phyloP scores from a whole-genome alignment of 805 yeast genomes.

The Millerozyma acaciae region DNA sequence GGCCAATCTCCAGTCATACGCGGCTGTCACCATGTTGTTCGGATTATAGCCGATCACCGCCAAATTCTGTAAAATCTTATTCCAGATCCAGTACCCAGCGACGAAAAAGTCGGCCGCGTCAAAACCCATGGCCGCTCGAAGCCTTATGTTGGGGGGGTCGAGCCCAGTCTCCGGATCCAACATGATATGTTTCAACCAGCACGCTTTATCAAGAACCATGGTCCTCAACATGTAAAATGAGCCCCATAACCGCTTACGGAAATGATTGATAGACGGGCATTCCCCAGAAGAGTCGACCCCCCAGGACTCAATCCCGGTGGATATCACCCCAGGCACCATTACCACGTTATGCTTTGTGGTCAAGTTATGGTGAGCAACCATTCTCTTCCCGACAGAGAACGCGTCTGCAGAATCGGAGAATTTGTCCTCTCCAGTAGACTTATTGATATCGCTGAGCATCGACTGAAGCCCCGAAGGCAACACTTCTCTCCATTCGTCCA shows the following conservation, averaged over 20 bases:
- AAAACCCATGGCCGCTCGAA: slow-evolving; percentile 93
- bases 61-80: slow-evolving; percentile 86
- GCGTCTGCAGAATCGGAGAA: slow-evolving; percentile 65
- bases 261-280: slow-evolving; percentile 81
- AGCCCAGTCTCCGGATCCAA: slow-evolving; percentile 88
- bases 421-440: slow-evolving; percentile 24
- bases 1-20: slow-evolving; percentile 95
- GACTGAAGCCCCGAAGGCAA: slow-evolving; percentile 65
- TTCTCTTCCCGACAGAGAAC: slow-evolving; percentile 77
- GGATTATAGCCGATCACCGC: slow-evolving; percentile 95
- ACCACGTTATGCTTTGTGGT: slow-evolving; percentile 72
- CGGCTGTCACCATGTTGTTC: slow-evolving; percentile 82
- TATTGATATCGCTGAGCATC: slow-evolving; percentile 54
- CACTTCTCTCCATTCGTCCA: slow-evolving; percentile 70
- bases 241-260: slow-evolving; percentile 94
- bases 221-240: slow-evolving; percentile 91
- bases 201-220: slow-evolving; percentile 85
- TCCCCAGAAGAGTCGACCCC: slow-evolving; percentile 68
- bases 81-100: slow-evolving; percentile 99
- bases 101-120: slow-evolving; percentile 96
- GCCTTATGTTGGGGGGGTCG: slow-evolving; percentile 77
- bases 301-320: slow-evolving; percentile 96
- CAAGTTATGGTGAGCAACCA: slow-evolving; percentile 50
- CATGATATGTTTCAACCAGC: slow-evolving; percentile 92
- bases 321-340: slow-evolving; percentile 93